phyloP scores from a whole-genome alignment of 345 rosid species.

The Anacardium occidentale region DNA sequence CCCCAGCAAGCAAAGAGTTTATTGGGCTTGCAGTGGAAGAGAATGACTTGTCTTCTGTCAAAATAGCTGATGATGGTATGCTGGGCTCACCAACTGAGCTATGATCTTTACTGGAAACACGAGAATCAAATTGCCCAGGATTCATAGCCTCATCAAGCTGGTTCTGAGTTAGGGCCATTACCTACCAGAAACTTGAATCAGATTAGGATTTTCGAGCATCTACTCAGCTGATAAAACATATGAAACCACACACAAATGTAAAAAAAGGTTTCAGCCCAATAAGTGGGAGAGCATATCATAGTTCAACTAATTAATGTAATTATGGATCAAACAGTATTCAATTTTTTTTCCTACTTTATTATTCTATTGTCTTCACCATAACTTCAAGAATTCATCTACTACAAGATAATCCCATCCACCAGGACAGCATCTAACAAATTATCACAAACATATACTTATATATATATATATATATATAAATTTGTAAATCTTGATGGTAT shows the following conservation, averaged over 20 bases:
- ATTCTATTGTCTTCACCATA: too few relatives aligned
- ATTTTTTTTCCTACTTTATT: too few relatives aligned
- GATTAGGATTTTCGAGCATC: constrained; percentile 15
- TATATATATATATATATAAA: too few relatives aligned
- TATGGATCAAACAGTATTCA: too few relatives aligned
- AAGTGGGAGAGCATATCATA: neutral
- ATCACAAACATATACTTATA: too few relatives aligned
- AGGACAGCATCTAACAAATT: too few relatives aligned
- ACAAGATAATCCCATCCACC: too few relatives aligned
- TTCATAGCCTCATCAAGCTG: constrained; percentile 94
- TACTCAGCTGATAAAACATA: neutral
- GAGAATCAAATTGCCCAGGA: constrained; percentile 64
- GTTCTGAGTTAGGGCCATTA: constrained; percentile 74
- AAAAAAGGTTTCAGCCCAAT: neutral
- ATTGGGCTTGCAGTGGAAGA: constrained; percentile 66
- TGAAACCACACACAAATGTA: neutral
- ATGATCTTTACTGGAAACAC: constrained; percentile 66
- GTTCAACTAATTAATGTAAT: too few relatives aligned
- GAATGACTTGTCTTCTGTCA: constrained; percentile 61
- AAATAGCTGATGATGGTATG: constrained; percentile 49
- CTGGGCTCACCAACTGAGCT: constrained; percentile 49
- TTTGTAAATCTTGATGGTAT: too few relatives aligned
- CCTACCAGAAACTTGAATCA: constrained; percentile 45
- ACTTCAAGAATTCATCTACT: too few relatives aligned
- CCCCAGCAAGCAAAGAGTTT: constrained; percentile 87